Percentiles rank a stretch among this genome's conserved stretches.
These are phyloP conservation scores for Solanum hybrid DNA, from an alignment of 305 asterid genomes.

Conservation along the genomic window DNA sequence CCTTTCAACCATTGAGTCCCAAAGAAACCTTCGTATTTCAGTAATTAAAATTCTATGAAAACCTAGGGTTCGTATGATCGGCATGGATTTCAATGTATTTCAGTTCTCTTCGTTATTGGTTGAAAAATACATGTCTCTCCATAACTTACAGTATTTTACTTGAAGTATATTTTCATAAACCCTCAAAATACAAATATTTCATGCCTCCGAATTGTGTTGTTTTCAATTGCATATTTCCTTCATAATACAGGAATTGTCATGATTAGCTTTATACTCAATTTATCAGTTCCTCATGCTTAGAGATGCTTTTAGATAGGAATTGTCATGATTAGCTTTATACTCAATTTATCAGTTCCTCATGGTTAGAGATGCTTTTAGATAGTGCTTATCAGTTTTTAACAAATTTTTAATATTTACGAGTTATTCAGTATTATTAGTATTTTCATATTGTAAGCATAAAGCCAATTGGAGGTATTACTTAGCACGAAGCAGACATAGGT, in stretches of 20 bases:
- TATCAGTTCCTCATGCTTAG: too few species aligned
- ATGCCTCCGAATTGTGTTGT: not conserved
- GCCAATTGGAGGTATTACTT: not conserved
- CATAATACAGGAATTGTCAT: not conserved
- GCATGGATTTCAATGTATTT: too few species aligned
- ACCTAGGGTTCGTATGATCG: not conserved
- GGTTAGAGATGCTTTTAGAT: not conserved
- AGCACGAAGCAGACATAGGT: not conserved
- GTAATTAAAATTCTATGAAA: too few species aligned
- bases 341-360: not conserved
- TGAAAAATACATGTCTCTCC: not conserved
- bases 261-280: too few species aligned
- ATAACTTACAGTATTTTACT: not conserved
- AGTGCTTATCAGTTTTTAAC: not conserved
- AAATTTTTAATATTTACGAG: not conserved
- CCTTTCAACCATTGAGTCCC: not conserved
- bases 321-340: not conserved
- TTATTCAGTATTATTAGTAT: too few species aligned
- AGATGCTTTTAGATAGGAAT: too few species aligned
- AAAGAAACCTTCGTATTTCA: not conserved
- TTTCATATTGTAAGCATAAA: not conserved
- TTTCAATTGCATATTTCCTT: not conserved
- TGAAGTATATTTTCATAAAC: not conserved
- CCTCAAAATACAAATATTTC: not conserved
- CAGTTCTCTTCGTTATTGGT: not conserved